A percentile compares a stretch with the other conserved stretches of the same genome.
phyloP scores from a whole-genome alignment of 148 eudicot genomes.

The Cornus suecica region DNA sequence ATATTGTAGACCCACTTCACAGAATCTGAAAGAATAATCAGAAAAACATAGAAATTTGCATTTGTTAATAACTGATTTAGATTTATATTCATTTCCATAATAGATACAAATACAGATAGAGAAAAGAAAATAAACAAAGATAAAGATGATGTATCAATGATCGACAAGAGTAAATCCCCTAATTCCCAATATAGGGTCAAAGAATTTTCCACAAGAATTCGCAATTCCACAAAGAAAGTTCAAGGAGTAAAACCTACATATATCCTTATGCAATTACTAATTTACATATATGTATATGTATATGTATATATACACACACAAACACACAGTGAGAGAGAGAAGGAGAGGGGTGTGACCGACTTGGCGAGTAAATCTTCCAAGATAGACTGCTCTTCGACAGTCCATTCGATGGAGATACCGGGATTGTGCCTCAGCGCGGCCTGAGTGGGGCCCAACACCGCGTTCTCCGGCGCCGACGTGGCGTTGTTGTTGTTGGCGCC shows the following conservation, averaged over 20 bases:
- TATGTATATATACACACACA: too few relatives aligned
- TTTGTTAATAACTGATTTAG: neutral
- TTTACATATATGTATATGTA: neutral
- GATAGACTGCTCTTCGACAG: constrained; percentile 64
- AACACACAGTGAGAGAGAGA: too few relatives aligned
- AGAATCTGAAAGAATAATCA: neutral
- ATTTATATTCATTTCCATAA: neutral
- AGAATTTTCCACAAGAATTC: neutral
- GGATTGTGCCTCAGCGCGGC: constrained; percentile 69
- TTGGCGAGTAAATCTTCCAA: constrained; percentile 67
- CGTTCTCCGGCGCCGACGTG: constrained; percentile 47
- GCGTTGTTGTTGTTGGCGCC: constrained; percentile 29
- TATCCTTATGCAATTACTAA: neutral
- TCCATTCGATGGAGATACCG: constrained; percentile 71
- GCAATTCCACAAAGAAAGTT: neutral
- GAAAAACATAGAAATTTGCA: neutral
- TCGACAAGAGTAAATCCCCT: neutral
- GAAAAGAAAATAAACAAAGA: neutral
- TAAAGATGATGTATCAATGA: neutral
- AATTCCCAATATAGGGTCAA: neutral
- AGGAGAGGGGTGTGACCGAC: constrained; percentile 35
- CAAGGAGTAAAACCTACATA: neutral
- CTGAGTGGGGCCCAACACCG: constrained; percentile 40
- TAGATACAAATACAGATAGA: too few relatives aligned
- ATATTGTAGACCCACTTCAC: neutral